Percentiles rank a stretch among this genome's conserved stretches.
These are phyloP conservation scores for Boletus patriciae DNA, from an alignment of 768 basidiomycete species.

Conservation along the genomic window DNA sequence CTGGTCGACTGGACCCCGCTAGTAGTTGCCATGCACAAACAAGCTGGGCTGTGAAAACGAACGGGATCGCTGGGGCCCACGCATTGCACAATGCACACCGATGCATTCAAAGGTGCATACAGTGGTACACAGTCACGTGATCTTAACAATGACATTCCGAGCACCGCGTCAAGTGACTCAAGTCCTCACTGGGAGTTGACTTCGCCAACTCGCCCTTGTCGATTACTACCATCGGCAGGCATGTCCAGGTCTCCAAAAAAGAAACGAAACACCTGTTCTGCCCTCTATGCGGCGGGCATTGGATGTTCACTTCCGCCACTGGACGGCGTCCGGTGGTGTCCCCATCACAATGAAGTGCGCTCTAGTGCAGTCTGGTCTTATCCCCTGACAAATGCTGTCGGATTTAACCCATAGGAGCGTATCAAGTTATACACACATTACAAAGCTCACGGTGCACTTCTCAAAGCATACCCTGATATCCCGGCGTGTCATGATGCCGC, in stretches of 20 bases:
- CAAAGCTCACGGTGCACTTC: slow-evolving; percentile 34
- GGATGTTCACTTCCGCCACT: slow-evolving; percentile 13
- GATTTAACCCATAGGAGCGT: slow-evolving; percentile 26
- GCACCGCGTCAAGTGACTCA: not conserved
- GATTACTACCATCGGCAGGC: not conserved
- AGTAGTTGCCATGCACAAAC: too few relatives aligned
- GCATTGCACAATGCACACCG: too few relatives aligned
- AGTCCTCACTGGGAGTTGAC: slow-evolving; percentile 1
- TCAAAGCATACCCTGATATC: slow-evolving; percentile 31
- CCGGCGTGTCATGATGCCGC: slow-evolving; percentile 26
- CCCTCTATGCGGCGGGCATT: slow-evolving; percentile 14
- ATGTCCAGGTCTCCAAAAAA: slow-evolving; percentile 13
- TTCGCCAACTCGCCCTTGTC: not conserved
- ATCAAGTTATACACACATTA: slow-evolving; percentile 39
- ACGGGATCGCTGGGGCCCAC: too few relatives aligned
- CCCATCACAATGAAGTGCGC: slow-evolving; percentile 33
- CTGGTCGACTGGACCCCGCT: too few relatives aligned
- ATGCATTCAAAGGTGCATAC: too few relatives aligned
- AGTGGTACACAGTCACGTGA: slow-evolving; percentile 8
- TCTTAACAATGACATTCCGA: not conserved
- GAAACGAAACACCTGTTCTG: slow-evolving; percentile 18
- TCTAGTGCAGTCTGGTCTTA: not conserved
- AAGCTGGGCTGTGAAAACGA: too few relatives aligned
- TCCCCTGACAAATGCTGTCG: not conserved
- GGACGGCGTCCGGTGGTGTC: slow-evolving; percentile 25